Percentiles rank a stretch among this genome's conserved stretches.
These are phyloP conservation scores for Hygrocybe coccinea DNA, from an alignment of 768 basidiomycete species.

Conservation along the genomic window DNA sequence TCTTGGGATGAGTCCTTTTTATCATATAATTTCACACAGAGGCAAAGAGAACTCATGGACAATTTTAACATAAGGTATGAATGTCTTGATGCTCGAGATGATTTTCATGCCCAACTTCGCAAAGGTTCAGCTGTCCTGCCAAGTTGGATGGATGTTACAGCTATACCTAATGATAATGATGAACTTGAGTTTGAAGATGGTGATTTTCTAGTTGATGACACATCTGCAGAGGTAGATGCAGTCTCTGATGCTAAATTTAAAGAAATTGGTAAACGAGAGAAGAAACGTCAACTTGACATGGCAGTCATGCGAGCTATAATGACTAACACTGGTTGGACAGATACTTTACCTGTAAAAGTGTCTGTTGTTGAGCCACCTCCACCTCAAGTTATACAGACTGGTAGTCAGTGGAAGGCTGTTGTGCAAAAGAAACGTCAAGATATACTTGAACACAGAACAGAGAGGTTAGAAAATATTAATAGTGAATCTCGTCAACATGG, in stretches of 20 bases:
- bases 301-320: neutral
- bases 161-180: no score
- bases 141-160: no score
- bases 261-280: neutral
- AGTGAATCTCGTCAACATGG: neutral
- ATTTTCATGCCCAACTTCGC: neutral
- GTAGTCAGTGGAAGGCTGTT: constrained; percentile 9
- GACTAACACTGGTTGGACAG: constrained; percentile 1
- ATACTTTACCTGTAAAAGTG: neutral
- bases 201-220: no score
- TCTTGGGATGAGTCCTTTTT: constrained; percentile 27
- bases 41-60: constrained; percentile 19
- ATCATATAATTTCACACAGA: constrained; percentile 10
- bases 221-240: neutral
- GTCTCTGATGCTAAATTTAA: neutral
- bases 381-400: neutral
- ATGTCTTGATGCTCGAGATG: constrained; percentile 28
- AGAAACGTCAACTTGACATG: neutral
- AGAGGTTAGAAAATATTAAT: neutral
- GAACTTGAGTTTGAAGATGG: no score
- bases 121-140: no score
- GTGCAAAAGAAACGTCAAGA: constrained; percentile 7
- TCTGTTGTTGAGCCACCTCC: neutral
- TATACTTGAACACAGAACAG: constrained; percentile 5
- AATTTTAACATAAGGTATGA: constrained; percentile 34